Conservation (phyloP, 176 grass and related monocot genomes). For the Avena atlantica region DNA sequence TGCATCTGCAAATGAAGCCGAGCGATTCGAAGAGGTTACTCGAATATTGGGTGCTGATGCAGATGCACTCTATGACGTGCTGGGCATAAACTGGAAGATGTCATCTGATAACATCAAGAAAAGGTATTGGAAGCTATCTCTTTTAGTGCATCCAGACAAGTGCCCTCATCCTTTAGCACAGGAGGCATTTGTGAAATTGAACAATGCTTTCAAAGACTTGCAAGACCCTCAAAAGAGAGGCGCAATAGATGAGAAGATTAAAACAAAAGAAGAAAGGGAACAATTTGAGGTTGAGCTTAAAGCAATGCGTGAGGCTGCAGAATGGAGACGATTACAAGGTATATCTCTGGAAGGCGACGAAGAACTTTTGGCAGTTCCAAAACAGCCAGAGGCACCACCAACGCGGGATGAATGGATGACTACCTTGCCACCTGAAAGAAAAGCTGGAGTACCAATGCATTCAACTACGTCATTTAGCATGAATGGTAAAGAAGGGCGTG, state of each 20-base stretch:
- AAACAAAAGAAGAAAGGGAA: slow-evolving; percentile 95
- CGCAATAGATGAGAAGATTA: slow-evolving; percentile 83
- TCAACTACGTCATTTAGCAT: slow-evolving; percentile 88
- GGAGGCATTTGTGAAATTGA: slow-evolving; percentile 87
- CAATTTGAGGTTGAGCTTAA: slow-evolving; percentile 90
- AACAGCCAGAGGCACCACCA: slow-evolving; percentile 64
- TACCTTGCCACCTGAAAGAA: slow-evolving; percentile 91
- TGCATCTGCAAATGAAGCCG: slow-evolving; percentile 98
- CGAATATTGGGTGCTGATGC: slow-evolving; percentile 83
- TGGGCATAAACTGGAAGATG: slow-evolving; percentile 97
- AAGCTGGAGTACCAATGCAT: slow-evolving; percentile 88
- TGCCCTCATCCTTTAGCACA: slow-evolving; percentile 94
- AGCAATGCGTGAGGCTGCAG: slow-evolving; percentile 84
- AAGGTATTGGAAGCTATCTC: slow-evolving; percentile 99
- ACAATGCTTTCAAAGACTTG: slow-evolving; percentile 94
- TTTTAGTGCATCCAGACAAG: slow-evolving; percentile 95
- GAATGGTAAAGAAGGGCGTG: slow-evolving; percentile 84
- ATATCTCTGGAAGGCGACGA: slow-evolving; percentile 93
- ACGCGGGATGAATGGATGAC: slow-evolving; percentile 99
- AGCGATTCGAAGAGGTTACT: slow-evolving; percentile 98
- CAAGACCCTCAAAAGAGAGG: slow-evolving; percentile 94
- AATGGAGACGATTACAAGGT: slow-evolving; percentile 95
- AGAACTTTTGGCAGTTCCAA: slow-evolving; percentile 84
- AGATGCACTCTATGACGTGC: slow-evolving; percentile 81
- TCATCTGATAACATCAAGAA: slow-evolving; percentile 92